These are phyloP conservation scores for Thelonectria blattea DNA, from an alignment of 2,329 filamentous ascomycete species.

Conservation along the genomic window DNA sequence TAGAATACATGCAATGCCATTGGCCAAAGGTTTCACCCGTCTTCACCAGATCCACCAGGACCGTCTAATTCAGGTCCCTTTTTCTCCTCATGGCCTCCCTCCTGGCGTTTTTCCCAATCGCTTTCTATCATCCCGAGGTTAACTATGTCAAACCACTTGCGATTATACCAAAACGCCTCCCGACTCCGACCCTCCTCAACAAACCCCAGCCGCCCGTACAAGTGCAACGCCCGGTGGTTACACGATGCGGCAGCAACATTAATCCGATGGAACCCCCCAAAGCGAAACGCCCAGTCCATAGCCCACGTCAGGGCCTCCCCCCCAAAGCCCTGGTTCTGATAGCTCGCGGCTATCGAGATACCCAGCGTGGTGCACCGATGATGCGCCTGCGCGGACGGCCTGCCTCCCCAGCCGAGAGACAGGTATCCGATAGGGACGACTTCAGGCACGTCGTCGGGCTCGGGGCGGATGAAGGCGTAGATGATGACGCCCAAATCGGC, in stretches of 20 bases:
- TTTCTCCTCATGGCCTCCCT: constrained; percentile 16
- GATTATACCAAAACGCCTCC: constrained; percentile 51
- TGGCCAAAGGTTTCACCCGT: no score
- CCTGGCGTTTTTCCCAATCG: constrained; percentile 46
- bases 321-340: constrained; percentile 52
- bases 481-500: background rate
- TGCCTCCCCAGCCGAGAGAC: background rate
- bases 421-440: background rate
- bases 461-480: background rate
- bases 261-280: constrained; percentile 53
- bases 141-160: constrained; percentile 47
- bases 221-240: constrained; percentile 48
- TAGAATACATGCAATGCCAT: no score
- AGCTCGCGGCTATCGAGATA: constrained; percentile 43
- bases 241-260: constrained; percentile 48
- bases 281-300: constrained; percentile 53
- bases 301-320: constrained; percentile 54
- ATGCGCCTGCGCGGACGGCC: background rate
- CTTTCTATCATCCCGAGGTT: constrained; percentile 46
- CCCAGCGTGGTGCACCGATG: constrained; percentile 36
- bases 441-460: background rate
- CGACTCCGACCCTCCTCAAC: constrained; percentile 49
- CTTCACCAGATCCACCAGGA: no score
- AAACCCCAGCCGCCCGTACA: constrained; percentile 56
- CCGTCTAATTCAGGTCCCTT: no score